phyloP scores from a whole-genome alignment of 208 protist genomes.

The Polymyxa betae region DNA sequence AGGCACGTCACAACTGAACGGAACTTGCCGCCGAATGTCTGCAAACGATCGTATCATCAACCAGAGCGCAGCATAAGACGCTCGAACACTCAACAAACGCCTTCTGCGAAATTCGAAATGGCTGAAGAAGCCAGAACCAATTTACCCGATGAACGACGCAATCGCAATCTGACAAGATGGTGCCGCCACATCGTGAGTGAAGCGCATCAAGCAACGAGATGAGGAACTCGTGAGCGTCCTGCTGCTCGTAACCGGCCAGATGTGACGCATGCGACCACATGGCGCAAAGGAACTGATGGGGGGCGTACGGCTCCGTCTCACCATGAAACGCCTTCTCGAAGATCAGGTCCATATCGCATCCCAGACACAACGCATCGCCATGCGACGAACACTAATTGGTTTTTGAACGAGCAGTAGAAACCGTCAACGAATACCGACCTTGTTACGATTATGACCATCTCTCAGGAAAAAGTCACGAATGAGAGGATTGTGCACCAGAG shows the following conservation, averaged over 20 bases:
- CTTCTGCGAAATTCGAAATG: too few relatives aligned
- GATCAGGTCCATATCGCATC: slow-evolving; percentile 58
- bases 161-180: slow-evolving; percentile 67
- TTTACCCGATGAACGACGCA: slow-evolving; percentile 73
- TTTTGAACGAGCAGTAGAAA: background rate
- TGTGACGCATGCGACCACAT: slow-evolving; percentile 74
- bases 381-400: background rate
- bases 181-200: slow-evolving; percentile 70
- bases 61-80: too few relatives aligned
- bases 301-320: slow-evolving; percentile 69
- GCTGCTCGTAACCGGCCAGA: slow-evolving; percentile 79
- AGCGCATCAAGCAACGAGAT: slow-evolving; percentile 75
- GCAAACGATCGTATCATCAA: too few relatives aligned
- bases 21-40: slow-evolving; percentile 75
- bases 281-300: slow-evolving; percentile 75
- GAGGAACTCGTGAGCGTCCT: slow-evolving; percentile 83
- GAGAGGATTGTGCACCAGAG: slow-evolving; percentile 75
- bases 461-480: slow-evolving; percentile 78
- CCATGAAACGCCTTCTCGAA: slow-evolving; percentile 59
- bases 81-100: too few relatives aligned
- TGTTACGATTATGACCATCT: slow-evolving; percentile 67
- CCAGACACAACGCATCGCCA: background rate
- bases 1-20: slow-evolving; percentile 75
- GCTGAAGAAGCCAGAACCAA: background rate
- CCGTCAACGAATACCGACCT: background rate